Evolutionary conservation across 371 early-diverging fungal genomes (phyloP), one percentile per base, ranked within the genome.

Genomic region (Zancudomyces culisetae): DNA sequence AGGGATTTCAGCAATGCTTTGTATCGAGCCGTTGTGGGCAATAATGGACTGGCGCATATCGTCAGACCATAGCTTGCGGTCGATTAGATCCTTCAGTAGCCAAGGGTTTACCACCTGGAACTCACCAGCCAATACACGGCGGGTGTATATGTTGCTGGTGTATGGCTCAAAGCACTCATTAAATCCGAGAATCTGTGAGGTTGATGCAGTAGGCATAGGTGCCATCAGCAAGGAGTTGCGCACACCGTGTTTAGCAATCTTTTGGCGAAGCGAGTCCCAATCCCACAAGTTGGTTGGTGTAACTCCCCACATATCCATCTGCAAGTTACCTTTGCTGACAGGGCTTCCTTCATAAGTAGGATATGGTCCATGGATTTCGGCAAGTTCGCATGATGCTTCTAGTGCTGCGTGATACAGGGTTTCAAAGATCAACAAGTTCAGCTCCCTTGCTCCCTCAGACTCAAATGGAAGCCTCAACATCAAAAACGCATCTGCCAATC

Each of bases 81-180:
- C 87, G 8, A 92, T 85, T 29, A 99, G 71, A 56, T 98, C 98
- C 54, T 85, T 83, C 42, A 98, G 70, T 64, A 99, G 70, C 74
- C 95, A 89, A 23, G 84, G 86, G 72, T 99, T 99, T 42, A 99
- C 98, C 27, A 98, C 82, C 71, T 98, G 98, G 84, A 98, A 98
- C 70, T 99, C 99, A 29, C 99, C 99, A 24, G 98, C 91, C 52
- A 97, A 73, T 2, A 98, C 98, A 58, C 99, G 85, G 29, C 98
- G 85, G 4, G 92, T 93, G 69, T 94, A 99, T 52, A 99, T 86
- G 71, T 99, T 99, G 68, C 82, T 81, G 20, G 98, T 97, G 70
- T 93, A 95, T 6, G 98, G 98, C 64, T 99, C 99, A 61, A 98
- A 96, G 68, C 97, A 93, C 73, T 99, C 99, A 69, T 94, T 98